phyloP scores from a whole-genome alignment of 148 eudicot genomes.

The Amaranthus palmeri region DNA sequence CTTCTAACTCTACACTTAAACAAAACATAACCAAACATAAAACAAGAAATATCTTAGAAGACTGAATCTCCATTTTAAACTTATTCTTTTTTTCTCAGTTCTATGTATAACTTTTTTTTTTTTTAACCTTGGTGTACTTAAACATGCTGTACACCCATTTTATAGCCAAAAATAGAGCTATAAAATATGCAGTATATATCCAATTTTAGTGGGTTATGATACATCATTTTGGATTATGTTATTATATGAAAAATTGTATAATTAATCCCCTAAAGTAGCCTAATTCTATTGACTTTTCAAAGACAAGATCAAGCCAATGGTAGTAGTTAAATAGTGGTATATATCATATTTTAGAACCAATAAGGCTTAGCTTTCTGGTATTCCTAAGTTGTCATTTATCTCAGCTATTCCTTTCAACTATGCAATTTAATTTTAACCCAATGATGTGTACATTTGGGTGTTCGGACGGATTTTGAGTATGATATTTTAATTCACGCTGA shows the following conservation, averaged over 20 bases:
- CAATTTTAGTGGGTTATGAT: conserved; percentile 5
- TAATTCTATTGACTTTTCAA: conserved; percentile 14
- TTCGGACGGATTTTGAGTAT: not conserved
- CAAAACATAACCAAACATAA: conserved; percentile 23
- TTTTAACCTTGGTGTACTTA: not conserved
- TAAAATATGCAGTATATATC: not conserved
- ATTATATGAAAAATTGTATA: not conserved
- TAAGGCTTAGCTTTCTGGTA: not conserved
- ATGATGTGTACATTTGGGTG: not conserved
- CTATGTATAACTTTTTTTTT: no score
- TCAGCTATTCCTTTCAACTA: not conserved
- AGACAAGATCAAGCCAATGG: conserved; percentile 8
- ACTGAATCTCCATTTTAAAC: conserved; percentile 3
- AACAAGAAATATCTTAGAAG: conserved; percentile 3
- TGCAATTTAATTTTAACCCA: not conserved
- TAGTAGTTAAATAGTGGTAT: not conserved
- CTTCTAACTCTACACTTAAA: conserved; percentile 28
- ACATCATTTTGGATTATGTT: conserved; percentile 7
- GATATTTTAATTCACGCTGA: no score
- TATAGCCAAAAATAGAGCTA: conserved; percentile 5
- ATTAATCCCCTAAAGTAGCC: not conserved
- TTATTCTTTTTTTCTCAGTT: conserved; percentile 4
- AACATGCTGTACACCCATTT: not conserved
- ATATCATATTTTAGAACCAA: not conserved
- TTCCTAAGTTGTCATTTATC: not conserved